Percentiles rank a stretch among this genome's conserved stretches.
These are phyloP conservation scores for Saccharomyces hybrid DNA, from an alignment of 1,139 yeast species.

Conservation along the genomic window DNA sequence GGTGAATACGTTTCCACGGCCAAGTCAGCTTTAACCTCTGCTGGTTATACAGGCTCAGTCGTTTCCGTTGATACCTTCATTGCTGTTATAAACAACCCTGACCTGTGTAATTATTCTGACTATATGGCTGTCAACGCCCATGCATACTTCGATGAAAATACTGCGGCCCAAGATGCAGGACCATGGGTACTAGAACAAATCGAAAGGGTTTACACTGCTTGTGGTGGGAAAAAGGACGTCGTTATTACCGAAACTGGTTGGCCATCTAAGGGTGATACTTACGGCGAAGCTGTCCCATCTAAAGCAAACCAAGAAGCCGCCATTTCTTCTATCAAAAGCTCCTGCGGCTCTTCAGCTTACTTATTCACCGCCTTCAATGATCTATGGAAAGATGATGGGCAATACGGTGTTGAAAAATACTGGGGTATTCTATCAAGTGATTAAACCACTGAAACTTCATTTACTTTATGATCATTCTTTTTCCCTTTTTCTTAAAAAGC, in stretches of 20 bases:
- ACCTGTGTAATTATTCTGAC: conserved; percentile 60
- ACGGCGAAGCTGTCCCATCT: conserved; percentile 65
- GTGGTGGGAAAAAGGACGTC: conserved; percentile 52
- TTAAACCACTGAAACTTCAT: background rate
- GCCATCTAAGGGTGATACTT: conserved; percentile 64
- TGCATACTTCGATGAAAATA: conserved; percentile 70
- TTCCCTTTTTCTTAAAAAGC: background rate
- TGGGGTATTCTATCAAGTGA: conserved; percentile 48
- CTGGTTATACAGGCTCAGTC: conserved; percentile 61
- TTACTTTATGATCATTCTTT: background rate
- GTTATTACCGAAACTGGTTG: conserved; percentile 74
- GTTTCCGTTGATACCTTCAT: conserved; percentile 75
- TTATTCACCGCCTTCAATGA: conserved; percentile 70
- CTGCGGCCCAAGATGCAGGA: conserved; percentile 60
- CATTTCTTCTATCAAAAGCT: conserved; percentile 44
- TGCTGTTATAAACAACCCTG: conserved; percentile 65
- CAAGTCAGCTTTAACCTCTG: conserved; percentile 50
- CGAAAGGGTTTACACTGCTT: conserved; percentile 54
- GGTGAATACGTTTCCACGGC: conserved; percentile 47
- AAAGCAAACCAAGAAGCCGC: conserved; percentile 53
- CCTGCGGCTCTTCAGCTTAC: conserved; percentile 48
- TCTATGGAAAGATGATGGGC: conserved; percentile 67
- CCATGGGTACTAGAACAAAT: conserved; percentile 62
- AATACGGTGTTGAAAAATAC: conserved; percentile 58
- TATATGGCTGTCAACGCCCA: conserved; percentile 77